Base-by-base conservation (phyloP, 2,329 filamentous ascomycete genomes). In the Emergomyces orientalis region DNA sequence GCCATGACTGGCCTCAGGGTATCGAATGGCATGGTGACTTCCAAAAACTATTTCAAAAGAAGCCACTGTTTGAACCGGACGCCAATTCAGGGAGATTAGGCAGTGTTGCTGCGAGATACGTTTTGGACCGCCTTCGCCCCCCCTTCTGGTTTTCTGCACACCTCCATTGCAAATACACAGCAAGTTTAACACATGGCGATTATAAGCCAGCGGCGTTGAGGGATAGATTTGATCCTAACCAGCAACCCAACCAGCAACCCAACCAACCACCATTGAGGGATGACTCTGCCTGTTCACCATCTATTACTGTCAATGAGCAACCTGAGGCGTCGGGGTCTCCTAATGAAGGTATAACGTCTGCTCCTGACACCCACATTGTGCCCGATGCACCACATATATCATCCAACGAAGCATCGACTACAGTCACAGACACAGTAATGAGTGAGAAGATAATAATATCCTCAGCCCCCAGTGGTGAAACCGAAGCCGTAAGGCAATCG, bases 111-210 rank as follows among this genome's bases (percentile, higher is more conserved):
- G 92, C 92, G 0, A 85, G 84, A 71, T 85, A 88, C 68, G 86
- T 96, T 25, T 83, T 97, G 75, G 87, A 96, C 71, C 83, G 89
- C 37, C 76, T 99, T 60, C 82, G 91, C 60, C 94, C 94, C 11
- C 82, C 83, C 0, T 88, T 91, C 73, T 99, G 94, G 94, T 97
- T 97, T 73, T 88, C 89, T 45, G 94, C 92, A 2, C 94, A 99
- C 75, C 76, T 97, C 77, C 94, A 99, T 75, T 87, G 89, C 78
- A 95, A 93, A 72, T 97, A 88, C 72, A 76, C 87, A 0, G 94
- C 92, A 0, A 65, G 80, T 0, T 75, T 86, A 57, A 70, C 81
- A 6, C 79, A 86, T 65, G 73, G 74, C 19, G 70, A 78, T 17
- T 70, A 71, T 32, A 61, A 64, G 5, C 51, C 63, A 13, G 59